Evolutionary conservation across 75 land plant genomes (phyloP), one percentile per base, ranked within the genome.

Genomic region (Picea sitchensis): DNA sequence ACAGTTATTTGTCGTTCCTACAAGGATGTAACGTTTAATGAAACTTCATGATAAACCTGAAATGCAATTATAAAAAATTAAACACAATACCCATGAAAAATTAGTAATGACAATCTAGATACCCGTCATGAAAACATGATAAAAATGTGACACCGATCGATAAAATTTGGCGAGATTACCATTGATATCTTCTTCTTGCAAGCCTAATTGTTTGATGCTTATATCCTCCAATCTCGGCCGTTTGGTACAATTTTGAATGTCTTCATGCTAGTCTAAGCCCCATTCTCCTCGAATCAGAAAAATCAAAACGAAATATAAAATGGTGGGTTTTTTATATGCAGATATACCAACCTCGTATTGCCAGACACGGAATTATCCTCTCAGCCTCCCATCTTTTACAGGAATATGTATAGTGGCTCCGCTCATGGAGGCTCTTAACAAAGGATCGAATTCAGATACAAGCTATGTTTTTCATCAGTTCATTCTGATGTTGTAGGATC

Each of bases 361-460:
- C 26, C 26, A 26, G 26, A 26, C 26, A 0, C 26, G 0, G 0
- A 26, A 26, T 26, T 26, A 26, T 26, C 26, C 26, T 65, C 13
- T 65, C 17, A 30, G 32, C 2, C 32, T 65, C 36, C 68, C 23
- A 65, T 31, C 13, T 65, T 65, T 65, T 65, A 65, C 69, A 65
- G 13, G 68, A 34, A 65, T 32, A 65, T 65, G 34, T 65, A 14
- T 65, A 65, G 11, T 65, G 14, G 0, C 68, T 14, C 3, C 9
- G 14, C 14, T 65, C 36, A 65, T 31, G 12, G 15, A 32, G 38
- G 3, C 34, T 14, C 5, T 32, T 31, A 36, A 65, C 34, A 14
- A 65, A 65, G 14, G 69, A 65, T 65, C 36, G 69, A 65, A 65
- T 65, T 65, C 7, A 65, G 38, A 32, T 30, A 65, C 38, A 65